Evolutionary conservation across 441 rosid species (phyloP), one percentile per base, ranked within the genome.

Genomic region (Daphne laureola): DNA sequence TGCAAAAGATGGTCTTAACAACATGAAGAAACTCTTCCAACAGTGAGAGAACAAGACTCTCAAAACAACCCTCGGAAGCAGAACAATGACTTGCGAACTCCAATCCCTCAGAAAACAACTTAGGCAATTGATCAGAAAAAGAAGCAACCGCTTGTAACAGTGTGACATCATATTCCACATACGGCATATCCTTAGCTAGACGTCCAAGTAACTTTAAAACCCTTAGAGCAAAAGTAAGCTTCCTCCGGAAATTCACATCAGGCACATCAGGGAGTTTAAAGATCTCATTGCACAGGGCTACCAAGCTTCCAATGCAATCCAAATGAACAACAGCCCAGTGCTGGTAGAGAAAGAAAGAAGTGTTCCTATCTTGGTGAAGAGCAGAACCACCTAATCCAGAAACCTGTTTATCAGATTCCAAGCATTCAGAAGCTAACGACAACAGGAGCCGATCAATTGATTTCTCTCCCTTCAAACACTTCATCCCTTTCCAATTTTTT

Each of bases 11-110:
- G 73, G 70, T 72, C 70, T 80, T 94, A 69, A 84, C 80, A 64
- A 92, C 80, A 68, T 73, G 82, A 69, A 90, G 81, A 77, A 87
- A 95, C 70, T 87, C 99, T 75, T 95, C 99, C 71, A 84, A 62
- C 50, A 90, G 66, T 50, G 67, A 78, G 54, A 87, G 71, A 56
- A 82, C 68, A 60, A 87, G 81, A 68, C 73, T 81, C 82, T 92
- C 99, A 58, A 78, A 73, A 72, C 77, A 79, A 62, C 90, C 87
- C 74, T 95, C 99, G 13, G 67, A 67, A 63, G 74, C 71, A 74
- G 75, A 67, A 63, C 60, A 52, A 57, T 70, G 80, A 69, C 68
- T 84, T 45, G 75, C 63, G 74, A 87, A 89, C 67, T 92, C 99
- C 68, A 74, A 69, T 63, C 67, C 58, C 51, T 73, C 72, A 63